Base-by-base conservation (phyloP, 192 early-diverging fungal genomes). In the Gamsiella multidivaricata region DNA sequence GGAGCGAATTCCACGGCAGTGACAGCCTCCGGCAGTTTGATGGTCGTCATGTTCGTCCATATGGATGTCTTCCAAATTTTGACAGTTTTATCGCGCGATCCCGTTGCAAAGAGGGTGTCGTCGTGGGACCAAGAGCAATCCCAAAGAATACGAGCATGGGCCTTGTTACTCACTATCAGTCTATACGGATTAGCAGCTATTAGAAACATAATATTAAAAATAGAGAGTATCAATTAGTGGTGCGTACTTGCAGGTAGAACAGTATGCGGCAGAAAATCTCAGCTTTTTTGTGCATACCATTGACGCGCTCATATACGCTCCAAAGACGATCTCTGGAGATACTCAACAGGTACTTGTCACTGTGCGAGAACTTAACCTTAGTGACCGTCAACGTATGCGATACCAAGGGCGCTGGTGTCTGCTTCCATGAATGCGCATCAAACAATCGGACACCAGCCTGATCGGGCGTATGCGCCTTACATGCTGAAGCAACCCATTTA, bases 101-200 rank as follows among this genome's bases (percentile, higher is more conserved):
- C 95, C 4, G 97, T 99, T 26, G 86, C 95, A 87, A 99, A 98
- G 29, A 91, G 86, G 5, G 37, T 43, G 42, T 88, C 93, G 63
- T 95, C 94, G 25, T 83, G 86, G 39, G 87, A 85, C 95, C 95
- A 99, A 4, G 89, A 82, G 33, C 88, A 90, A 69, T 93, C 90
- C 97, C 97, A 99, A 20, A 99, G 89, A 53, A 99, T 97, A 56
- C 97, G 89, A 0, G 94, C 87, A 79, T 99, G 97, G 18, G 95
- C 91, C 79, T 94, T 94, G 47, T 84, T 74, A 32, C 88, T 87
- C 23, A 68, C 65, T 2, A 85, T 69, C 23, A 93, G 71, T 43
- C 76, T 81, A 80, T 92, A 97, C 4, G 84, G 82, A 29, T 76
- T 59, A 0, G 70, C 61, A 2, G 66, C 81, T 80, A 52, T 58